Percentiles rank a stretch among this genome's conserved stretches.
These are phyloP conservation scores for Trypanosoma cruzi DNA, from an alignment of 208 protist species.

Conservation along the genomic window DNA sequence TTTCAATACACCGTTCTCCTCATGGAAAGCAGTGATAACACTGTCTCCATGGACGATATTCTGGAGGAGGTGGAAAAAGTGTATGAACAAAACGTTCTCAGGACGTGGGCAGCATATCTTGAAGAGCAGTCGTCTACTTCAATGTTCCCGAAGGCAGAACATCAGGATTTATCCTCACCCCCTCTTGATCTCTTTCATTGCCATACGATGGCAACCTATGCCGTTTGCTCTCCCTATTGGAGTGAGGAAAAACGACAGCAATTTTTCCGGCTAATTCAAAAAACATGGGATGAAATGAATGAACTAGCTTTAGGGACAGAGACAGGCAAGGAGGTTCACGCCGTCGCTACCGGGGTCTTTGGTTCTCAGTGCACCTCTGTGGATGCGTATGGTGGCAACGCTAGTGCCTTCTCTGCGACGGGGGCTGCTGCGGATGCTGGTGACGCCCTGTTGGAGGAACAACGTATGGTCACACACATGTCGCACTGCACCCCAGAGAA, in stretches of 20 bases:
- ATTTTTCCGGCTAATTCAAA: slow-evolving; percentile 13
- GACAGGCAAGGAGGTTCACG: neutral
- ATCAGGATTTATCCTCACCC: neutral
- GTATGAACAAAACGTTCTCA: slow-evolving; percentile 53
- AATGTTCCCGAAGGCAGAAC: neutral
- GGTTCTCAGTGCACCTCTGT: neutral
- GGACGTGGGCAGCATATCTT: slow-evolving; percentile 63
- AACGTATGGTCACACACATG: neutral
- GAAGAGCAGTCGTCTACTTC: slow-evolving; percentile 32
- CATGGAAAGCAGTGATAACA: neutral
- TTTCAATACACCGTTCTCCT: neutral
- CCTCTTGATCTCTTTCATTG: slow-evolving; percentile 4
- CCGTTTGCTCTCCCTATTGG: slow-evolving; percentile 27
- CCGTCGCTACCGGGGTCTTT: neutral
- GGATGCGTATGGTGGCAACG: neutral
- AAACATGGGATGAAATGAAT: slow-evolving; percentile 9
- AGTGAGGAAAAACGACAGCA: slow-evolving; percentile 18
- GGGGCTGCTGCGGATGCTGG: neutral
- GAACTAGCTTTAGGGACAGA: neutral
- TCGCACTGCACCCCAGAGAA: neutral
- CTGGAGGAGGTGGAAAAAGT: slow-evolving; percentile 51
- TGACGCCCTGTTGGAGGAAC: neutral
- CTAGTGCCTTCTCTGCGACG: slow-evolving; percentile 1
- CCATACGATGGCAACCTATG: slow-evolving; percentile 18
- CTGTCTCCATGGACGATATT: slow-evolving; percentile 42